A percentile compares a stretch with the other conserved stretches of the same genome.
Evolutionary conservation across 108 stramenopile genomes (phyloP).

Genomic region (Pelagomonas calceolata): DNA sequence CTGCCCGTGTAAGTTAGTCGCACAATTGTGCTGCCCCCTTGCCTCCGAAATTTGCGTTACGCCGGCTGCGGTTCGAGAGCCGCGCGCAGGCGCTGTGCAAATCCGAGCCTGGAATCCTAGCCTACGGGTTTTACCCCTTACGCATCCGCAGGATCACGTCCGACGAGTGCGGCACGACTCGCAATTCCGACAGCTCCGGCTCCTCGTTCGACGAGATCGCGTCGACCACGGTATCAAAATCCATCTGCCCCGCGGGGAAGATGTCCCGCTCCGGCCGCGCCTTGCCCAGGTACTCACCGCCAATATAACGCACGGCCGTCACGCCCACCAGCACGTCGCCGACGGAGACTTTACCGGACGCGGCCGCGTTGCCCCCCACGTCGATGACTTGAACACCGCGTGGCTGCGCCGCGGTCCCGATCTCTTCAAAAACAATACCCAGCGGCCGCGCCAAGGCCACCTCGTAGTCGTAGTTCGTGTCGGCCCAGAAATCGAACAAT

Average conservation of each 20-base stretch:
- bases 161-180: conserved; percentile 56
- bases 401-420: conserved; percentile 21
- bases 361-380: conserved; percentile 52
- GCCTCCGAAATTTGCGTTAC: too few relatives aligned
- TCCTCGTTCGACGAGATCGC: conserved; percentile 62
- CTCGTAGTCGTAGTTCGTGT: conserved; percentile 40
- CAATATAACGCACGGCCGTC: conserved; percentile 61
- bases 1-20: too few relatives aligned
- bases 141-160: conserved; percentile 58
- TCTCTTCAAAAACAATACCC: conserved; percentile 75
- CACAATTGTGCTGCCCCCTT: too few relatives aligned
- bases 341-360: conserved; percentile 43
- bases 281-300: conserved; percentile 7
- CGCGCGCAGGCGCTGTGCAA: too few relatives aligned
- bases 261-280: conserved; percentile 50
- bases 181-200: too few relatives aligned
- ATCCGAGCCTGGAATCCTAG: too few relatives aligned
- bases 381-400: conserved; percentile 47
- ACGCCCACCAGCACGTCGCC: conserved; percentile 61
- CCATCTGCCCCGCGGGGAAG: conserved; percentile 52
- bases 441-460: conserved; percentile 55
- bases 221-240: conserved; percentile 65
- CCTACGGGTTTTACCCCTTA: too few relatives aligned
- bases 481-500: too few relatives aligned
- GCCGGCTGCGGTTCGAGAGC: too few relatives aligned